Evolutionary conservation across 2,329 filamentous ascomycete genomes (phyloP).

Genomic region (Trichophyton schoenleinii): DNA sequence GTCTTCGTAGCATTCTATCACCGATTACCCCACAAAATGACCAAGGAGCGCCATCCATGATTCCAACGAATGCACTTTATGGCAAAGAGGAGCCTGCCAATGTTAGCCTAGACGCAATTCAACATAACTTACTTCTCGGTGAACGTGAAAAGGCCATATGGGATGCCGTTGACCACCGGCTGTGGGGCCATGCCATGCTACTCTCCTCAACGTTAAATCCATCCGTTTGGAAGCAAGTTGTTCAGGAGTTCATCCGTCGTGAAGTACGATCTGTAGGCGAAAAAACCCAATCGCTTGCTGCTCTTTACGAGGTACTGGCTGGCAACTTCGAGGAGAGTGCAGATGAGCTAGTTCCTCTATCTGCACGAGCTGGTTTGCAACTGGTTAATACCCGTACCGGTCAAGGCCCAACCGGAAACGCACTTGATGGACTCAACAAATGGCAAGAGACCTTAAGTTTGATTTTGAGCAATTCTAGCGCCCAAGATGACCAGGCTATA

Average conservation of each 20-base stretch:
- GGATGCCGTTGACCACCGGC: conserved; percentile 78
- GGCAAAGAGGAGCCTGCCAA: conserved; percentile 9
- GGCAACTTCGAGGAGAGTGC: conserved; percentile 91
- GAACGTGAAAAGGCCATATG: conserved; percentile 86
- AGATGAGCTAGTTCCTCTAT: conserved; percentile 86
- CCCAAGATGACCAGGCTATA: conserved; percentile 64
- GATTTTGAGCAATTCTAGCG: conserved; percentile 75
- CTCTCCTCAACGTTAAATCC: conserved; percentile 61
- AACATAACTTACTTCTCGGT: conserved; percentile 51
- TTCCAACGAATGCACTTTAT: background rate
- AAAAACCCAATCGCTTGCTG: conserved; percentile 76
- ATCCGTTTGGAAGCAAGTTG: conserved; percentile 75
- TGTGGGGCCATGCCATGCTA: conserved; percentile 95
- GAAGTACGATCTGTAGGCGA: conserved; percentile 74
- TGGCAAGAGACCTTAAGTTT: conserved; percentile 86
- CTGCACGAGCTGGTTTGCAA: conserved; percentile 81
- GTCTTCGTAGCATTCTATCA: conserved; percentile 61
- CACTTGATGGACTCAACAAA: conserved; percentile 73
- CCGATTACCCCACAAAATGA: conserved; percentile 39
- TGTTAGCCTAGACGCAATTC: conserved; percentile 9
- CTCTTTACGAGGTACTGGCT: conserved; percentile 84
- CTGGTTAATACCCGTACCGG: conserved; percentile 63
- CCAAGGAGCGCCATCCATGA: background rate
- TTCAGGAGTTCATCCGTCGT: conserved; percentile 88
- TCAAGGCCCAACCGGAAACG: conserved; percentile 53